Evolutionary conservation across 2,329 filamentous ascomycete genomes (phyloP), one percentile per base, ranked within the genome.

Genomic region (Fusarium devonianum): DNA sequence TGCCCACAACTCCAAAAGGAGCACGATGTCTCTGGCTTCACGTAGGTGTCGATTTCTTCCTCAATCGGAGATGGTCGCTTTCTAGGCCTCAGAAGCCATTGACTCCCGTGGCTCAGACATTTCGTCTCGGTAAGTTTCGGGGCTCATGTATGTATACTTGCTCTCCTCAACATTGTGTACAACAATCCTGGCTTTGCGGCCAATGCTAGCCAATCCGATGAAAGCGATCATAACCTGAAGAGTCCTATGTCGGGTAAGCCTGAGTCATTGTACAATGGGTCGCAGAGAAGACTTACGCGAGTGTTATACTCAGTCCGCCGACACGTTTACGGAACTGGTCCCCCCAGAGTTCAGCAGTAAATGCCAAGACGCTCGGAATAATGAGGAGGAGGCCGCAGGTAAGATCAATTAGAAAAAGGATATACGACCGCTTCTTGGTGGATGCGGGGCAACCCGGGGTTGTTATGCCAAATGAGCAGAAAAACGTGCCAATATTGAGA

Each of bases 401-500:
- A 33, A 64, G 41, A 19, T 66, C 63, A n/a, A 55, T 33, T 8
- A 49, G 12, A 33, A 49, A 64, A 21, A 48, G 7, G 7, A 61
- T 22, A 18, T 49, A 64, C 4, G 43, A 49, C 22, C 40, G 25
- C 14, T 23, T 19, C 19, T 34, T 35, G 18, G 19, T 11, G 16
- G 17, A 25, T 29, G 34, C 2, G 7, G 7, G 19, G 7, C 26
- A 51, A 2, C 16, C 17, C 8, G 23, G 17, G 1, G 34, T 38
- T 8, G 43, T 42, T 23, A 41, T 54, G 6, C 56, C 63, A 13
- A 50, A 51, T 10, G 50, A 54, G 16, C 56, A 64, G 9, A 58
- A 51, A 7, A 63, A 62, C 29, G 37, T 49, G 5, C 61, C 63
- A n/a, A 65, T 33, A n/a, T 41, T 55, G 21, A 65, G 30, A 21